These are phyloP conservation scores for Erigeron philadelphicus DNA, from an alignment of 140 eudicot genomes.

Conservation along the genomic window DNA sequence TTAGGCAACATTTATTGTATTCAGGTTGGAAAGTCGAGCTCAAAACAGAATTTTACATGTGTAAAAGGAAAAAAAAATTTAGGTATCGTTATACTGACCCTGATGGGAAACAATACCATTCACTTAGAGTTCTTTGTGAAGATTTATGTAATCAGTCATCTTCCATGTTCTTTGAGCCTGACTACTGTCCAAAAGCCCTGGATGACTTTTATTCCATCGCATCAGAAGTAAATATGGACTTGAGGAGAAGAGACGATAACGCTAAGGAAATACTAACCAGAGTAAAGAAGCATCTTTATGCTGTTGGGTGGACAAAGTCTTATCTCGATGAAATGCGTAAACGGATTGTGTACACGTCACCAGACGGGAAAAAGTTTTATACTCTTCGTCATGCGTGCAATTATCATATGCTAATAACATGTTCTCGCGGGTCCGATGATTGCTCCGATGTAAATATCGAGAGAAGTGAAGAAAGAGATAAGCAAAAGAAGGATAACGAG, in stretches of 20 bases:
- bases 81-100: constrained; percentile 54
- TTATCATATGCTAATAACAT: constrained; percentile 8
- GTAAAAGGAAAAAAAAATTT: neutral
- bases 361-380: constrained; percentile 34
- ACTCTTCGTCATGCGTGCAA: constrained; percentile 48
- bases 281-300: constrained; percentile 56
- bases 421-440: neutral
- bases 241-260: constrained; percentile 8
- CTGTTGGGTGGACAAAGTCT: constrained; percentile 57
- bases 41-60: neutral
- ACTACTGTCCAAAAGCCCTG: constrained; percentile 52
- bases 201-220: constrained; percentile 31
- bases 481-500: constrained; percentile 16
- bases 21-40: constrained; percentile 64
- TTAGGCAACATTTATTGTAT: constrained; percentile 52
- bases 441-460: constrained; percentile 12
- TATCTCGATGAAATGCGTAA: neutral
- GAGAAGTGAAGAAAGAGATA: constrained; percentile 2
- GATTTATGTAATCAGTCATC: constrained; percentile 14
- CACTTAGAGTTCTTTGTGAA: constrained; percentile 42
- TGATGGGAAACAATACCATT: constrained; percentile 24
- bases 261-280: constrained; percentile 12
- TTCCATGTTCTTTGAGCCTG: constrained; percentile 23
- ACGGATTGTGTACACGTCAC: constrained; percentile 39
- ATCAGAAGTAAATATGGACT: neutral